Evolutionary conservation across 345 rosid genomes (phyloP), one percentile per base, ranked within the genome.

Genomic region (Physaria fendleri): DNA sequence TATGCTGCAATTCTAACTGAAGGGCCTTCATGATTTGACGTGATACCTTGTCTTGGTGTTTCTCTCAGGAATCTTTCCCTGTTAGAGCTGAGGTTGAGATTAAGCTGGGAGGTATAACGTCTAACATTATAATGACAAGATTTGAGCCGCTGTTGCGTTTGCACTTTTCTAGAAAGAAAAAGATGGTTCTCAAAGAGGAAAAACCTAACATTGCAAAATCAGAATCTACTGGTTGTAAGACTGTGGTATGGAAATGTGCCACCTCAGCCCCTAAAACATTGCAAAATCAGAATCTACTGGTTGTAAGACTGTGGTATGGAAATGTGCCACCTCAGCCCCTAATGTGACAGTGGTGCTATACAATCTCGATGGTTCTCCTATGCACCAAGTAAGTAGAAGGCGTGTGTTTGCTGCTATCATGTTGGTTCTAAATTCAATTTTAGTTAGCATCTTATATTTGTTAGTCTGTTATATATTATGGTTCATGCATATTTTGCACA

Each of bases 51-150:
- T 59, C 17, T 59, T 68, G 35, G 43, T 62, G 51, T n/a, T 38
- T 8, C 69, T 73, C 76, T 73, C 82, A 93, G 99, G 86, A 88
- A 57, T 59, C 70, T 53, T 68, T 71, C 6, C 86, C 91, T 41
- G 54, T 93, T 66, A 83, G 81, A 76, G 90, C 86, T 58, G 97
- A 89, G 72, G 76, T 87, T 75, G 94, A 93, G 64, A 72, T 89
- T 67, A 87, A 82, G 78, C 81, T 93, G 6, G 99, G 88, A 66
- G 91, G 84, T 56, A 80, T 85, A 11, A 82, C 70, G 61, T 83
- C 81, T 81, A 87, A 89, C 72, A 32, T 93, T 40, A 74, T 89
- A 50, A 59, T 77, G 73, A 67, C 72, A 16, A 81, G 94, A 74
- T 76, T 93, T 45, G 81, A 79, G 75, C 94, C 95, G 13, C 85